Conservation (phyloP, 352 stramenopile species). For the Phytophthora cajani region DNA sequence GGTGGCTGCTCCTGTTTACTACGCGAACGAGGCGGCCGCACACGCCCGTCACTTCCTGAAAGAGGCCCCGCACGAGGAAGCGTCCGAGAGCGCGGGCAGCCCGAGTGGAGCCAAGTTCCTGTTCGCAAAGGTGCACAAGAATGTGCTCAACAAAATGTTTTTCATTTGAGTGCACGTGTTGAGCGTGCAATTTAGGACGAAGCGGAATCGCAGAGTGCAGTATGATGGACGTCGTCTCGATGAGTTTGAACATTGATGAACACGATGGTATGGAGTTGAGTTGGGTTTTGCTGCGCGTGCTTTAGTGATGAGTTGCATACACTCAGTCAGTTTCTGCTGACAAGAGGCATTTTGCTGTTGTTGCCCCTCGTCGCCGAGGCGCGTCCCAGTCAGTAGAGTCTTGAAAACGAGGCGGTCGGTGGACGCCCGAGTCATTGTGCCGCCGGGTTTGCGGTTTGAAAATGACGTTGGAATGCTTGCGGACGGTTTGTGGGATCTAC, state of each 20-base stretch:
- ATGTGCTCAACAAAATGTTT: constrained; percentile 54
- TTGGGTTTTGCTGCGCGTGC: no score
- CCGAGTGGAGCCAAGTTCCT: constrained; percentile 48
- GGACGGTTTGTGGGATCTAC: neutral
- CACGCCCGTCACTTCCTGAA: constrained; percentile 79
- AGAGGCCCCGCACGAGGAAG: constrained; percentile 39
- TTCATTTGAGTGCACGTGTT: constrained; percentile 34
- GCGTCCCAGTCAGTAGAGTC: neutral
- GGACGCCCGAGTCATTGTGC: neutral
- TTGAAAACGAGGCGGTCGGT: neutral
- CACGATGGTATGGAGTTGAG: no score
- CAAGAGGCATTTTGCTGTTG: no score
- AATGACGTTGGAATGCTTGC: neutral
- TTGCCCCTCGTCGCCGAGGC: no score
- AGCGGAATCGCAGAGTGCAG: no score
- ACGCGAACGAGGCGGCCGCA: constrained; percentile 79
- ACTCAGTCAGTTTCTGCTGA: no score
- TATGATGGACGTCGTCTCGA: no score
- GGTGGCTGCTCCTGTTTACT: constrained; percentile 78
- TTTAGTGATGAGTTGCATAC: no score
- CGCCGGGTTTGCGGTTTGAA: neutral
- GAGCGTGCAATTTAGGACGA: no score
- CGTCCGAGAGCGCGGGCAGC: constrained; percentile 46
- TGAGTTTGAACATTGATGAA: no score
- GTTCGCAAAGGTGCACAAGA: constrained; percentile 53